Base-by-base conservation (phyloP, 2,329 filamentous ascomycete genomes). In the Colletotrichum neosansevieriae region DNA sequence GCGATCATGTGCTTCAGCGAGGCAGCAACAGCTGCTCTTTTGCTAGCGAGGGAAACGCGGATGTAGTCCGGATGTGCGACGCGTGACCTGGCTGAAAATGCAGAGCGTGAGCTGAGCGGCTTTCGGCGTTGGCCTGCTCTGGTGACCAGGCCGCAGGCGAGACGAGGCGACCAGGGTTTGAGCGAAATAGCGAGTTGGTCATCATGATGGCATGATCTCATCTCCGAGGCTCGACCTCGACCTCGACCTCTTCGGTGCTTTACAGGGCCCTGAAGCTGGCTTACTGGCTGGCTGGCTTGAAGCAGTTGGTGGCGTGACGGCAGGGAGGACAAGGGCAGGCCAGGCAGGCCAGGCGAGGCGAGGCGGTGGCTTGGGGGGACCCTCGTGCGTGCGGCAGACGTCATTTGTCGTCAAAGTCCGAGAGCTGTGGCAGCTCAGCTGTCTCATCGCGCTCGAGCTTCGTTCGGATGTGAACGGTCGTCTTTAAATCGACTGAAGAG, bases 371-470 rank as follows among this genome's bases (percentile, higher is more conserved):
- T 54, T 36, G n/a, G 12, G 13, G 24, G 10, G 17, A 13, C 36
- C 38, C 58, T 51, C 64, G 51, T 57, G 59, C 51, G 58, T 57
- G 51, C 51, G 58, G 58, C 61, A 51, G 63, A 67, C 63, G 63
- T 63, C 58, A 67, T 67, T 58, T 24, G 58, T 47, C 40, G 7
- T 40, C 36, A 34, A 15, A 36, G 34, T 24, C 42, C 63, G 36
- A 19, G 49, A 57, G 42, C 42, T 36, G 34, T 42, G 58, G 50
- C 58, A 53, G 63, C 50, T 54, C 50, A 58, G 50, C 24, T 29
- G 49, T 32, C 42, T 45, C 10, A n/a, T 49, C 12, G 29, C 38
- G 36, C n/a, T 11, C n/a, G 36, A 53, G 36, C 15, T 40, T 32
- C 15, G n/a, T 9, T n/a, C 44, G 15, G 12, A 21, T 29, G 38